A percentile compares a stretch with the other conserved stretches of the same genome.
These are phyloP conservation scores for Cubamyces lactineus DNA, from an alignment of 768 basidiomycete species.

Conservation along the genomic window DNA sequence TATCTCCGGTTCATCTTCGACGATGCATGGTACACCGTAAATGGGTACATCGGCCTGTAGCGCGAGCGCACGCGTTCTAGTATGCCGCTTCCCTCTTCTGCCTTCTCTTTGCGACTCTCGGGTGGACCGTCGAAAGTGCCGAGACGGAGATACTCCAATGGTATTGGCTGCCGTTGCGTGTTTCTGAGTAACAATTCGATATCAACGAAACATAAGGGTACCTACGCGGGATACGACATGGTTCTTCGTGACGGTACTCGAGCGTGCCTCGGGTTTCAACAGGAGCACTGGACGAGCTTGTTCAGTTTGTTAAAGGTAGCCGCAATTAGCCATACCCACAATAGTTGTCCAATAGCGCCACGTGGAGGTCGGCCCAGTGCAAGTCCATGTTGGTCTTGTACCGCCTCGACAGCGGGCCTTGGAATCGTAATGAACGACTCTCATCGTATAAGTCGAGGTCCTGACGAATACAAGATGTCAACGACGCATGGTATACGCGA, in stretches of 20 bases:
- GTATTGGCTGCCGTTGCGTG: constrained; percentile 62
- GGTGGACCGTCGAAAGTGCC: constrained; percentile 61
- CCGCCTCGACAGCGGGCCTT: constrained; percentile 64
- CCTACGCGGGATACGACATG: constrained; percentile 69
- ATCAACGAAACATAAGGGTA: constrained; percentile 7
- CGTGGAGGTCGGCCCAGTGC: constrained; percentile 67
- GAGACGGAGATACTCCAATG: constrained; percentile 76
- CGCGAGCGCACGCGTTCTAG: constrained; percentile 58
- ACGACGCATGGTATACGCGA: neutral
- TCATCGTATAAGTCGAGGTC: constrained; percentile 84
- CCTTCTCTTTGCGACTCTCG: constrained; percentile 65
- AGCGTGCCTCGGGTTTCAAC: constrained; percentile 59
- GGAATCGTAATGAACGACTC: constrained; percentile 69
- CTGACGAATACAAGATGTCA: constrained; percentile 40
- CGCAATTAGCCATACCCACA: constrained; percentile 46
- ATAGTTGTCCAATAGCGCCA: constrained; percentile 76
- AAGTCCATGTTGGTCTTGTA: constrained; percentile 60
- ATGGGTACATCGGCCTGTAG: constrained; percentile 66
- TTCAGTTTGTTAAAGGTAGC: neutral
- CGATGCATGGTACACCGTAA: constrained; percentile 75
- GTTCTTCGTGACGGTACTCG: constrained; percentile 52
- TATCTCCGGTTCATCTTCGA: constrained; percentile 61
- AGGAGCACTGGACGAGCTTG: constrained; percentile 54
- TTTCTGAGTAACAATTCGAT: neutral
- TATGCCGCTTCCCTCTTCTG: constrained; percentile 55